Percentiles rank a stretch among this genome's conserved stretches.
These are phyloP conservation scores for Vigna reflexopilosa DNA, from an alignment of 306 rosid genomes.

Conservation along the genomic window DNA sequence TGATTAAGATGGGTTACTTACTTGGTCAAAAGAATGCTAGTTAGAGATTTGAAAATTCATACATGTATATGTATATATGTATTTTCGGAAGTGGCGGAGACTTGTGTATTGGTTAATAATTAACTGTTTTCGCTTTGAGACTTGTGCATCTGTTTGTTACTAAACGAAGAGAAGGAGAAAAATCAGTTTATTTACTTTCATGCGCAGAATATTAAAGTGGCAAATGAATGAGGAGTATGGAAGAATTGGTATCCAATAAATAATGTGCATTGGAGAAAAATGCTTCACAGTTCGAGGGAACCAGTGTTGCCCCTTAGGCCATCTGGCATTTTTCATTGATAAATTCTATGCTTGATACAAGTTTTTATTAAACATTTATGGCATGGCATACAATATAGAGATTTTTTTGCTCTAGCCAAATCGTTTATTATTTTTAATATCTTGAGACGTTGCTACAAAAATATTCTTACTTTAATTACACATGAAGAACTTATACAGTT, in stretches of 20 bases:
- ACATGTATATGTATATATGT: constrained; percentile 31
- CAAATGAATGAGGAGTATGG: neutral
- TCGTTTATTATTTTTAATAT: neutral
- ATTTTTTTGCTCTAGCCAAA: neutral
- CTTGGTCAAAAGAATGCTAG: constrained; percentile 30
- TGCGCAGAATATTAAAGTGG: neutral
- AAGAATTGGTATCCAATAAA: neutral
- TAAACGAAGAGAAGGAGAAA: neutral
- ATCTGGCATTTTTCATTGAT: neutral
- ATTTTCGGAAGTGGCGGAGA: neutral
- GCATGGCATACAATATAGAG: neutral
- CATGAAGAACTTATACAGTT: neutral
- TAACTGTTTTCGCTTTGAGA: neutral
- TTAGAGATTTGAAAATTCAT: constrained; percentile 29
- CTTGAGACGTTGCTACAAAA: neutral
- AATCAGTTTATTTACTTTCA: neutral
- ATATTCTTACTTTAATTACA: neutral
- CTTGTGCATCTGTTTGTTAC: constrained; percentile 10
- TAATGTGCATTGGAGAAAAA: neutral
- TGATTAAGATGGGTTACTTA: constrained; percentile 4
- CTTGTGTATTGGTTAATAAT: neutral
- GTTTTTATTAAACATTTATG: neutral
- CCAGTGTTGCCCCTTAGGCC: neutral
- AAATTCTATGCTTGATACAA: neutral
- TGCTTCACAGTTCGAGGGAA: neutral